These are phyloP conservation scores for Narthecium ossifragum DNA, from an alignment of 106 monocot species.

Conservation along the genomic window DNA sequence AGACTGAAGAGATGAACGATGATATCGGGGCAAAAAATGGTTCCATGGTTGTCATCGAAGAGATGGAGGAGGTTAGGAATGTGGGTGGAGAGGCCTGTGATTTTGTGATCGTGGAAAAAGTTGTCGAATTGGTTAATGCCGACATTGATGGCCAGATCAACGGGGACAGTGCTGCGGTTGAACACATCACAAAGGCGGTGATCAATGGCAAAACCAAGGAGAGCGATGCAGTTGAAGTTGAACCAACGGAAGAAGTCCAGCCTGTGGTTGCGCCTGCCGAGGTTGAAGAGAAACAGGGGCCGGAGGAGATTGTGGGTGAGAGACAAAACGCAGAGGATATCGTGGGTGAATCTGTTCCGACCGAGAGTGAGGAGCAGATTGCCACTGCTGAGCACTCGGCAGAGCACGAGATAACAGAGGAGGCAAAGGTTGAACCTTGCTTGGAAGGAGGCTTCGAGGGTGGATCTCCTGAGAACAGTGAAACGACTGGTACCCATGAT, in stretches of 20 bases:
- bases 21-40: background rate
- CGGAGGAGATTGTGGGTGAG: background rate
- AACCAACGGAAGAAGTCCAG: too few relatives aligned
- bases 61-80: background rate
- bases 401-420: background rate
- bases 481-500: background rate
- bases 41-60: background rate
- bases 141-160: too few relatives aligned
- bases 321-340: too few relatives aligned
- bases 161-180: too few relatives aligned
- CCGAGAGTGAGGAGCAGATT: background rate
- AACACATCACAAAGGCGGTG: background rate
- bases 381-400: background rate
- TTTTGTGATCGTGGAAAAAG: too few relatives aligned
- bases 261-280: too few relatives aligned
- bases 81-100: background rate
- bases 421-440: background rate
- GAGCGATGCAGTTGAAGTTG: background rate
- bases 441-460: background rate
- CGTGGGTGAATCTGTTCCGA: background rate
- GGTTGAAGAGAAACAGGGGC: slow-evolving; percentile 6
- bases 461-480: background rate
- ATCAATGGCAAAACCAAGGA: background rate
- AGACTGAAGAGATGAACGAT: background rate
- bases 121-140: too few relatives aligned